Evolutionary conservation across 2,329 filamentous ascomycete species (phyloP).

Genomic region (Colletotrichum eremochloae): DNA sequence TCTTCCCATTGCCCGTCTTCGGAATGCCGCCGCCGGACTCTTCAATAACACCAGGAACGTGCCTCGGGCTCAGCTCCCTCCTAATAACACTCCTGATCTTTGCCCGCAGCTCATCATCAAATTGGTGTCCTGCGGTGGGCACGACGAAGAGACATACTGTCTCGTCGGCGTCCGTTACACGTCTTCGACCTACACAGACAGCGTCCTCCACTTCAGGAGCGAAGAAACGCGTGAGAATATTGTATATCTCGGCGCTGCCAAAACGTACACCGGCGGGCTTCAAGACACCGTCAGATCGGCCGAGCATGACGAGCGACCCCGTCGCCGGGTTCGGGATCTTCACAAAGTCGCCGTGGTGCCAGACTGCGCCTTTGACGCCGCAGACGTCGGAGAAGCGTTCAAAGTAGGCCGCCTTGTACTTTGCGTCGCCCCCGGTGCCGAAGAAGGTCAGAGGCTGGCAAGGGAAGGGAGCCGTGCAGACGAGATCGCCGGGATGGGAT

Average conservation of each 20-base stretch:
- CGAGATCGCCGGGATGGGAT: constrained; percentile 85
- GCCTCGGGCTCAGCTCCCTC: constrained; percentile 85
- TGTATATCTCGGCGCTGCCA: constrained; percentile 96
- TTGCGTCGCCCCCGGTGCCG: constrained; percentile 77
- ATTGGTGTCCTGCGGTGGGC: constrained; percentile 70
- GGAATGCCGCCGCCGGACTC: constrained; percentile 86
- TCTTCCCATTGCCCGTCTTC: constrained; percentile 95
- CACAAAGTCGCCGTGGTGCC: constrained; percentile 97
- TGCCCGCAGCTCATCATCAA: constrained; percentile 71
- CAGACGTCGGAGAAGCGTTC: constrained; percentile 75
- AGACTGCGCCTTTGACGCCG: constrained; percentile 64
- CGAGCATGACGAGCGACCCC: constrained; percentile 89
- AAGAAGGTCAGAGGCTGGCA: constrained; percentile 94
- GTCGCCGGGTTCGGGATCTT: constrained; percentile 74
- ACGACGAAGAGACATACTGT: constrained; percentile 91
- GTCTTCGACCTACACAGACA: constrained; percentile 85
- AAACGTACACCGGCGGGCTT: constrained; percentile 95
- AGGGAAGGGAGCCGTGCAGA: constrained; percentile 88
- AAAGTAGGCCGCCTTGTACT: constrained; percentile 90
- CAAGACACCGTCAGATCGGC: constrained; percentile 90
- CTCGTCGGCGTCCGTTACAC: constrained; percentile 81
- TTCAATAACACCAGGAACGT: constrained; percentile 88
- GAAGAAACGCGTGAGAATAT: constrained; percentile 89
- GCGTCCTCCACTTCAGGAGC: constrained; percentile 84
- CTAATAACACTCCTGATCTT: constrained; percentile 78